A percentile compares a stretch with the other conserved stretches of the same genome.
Evolutionary conservation across 495 filamentous ascomycete species (phyloP).

Genomic region (Chaetomidium leptoderma): DNA sequence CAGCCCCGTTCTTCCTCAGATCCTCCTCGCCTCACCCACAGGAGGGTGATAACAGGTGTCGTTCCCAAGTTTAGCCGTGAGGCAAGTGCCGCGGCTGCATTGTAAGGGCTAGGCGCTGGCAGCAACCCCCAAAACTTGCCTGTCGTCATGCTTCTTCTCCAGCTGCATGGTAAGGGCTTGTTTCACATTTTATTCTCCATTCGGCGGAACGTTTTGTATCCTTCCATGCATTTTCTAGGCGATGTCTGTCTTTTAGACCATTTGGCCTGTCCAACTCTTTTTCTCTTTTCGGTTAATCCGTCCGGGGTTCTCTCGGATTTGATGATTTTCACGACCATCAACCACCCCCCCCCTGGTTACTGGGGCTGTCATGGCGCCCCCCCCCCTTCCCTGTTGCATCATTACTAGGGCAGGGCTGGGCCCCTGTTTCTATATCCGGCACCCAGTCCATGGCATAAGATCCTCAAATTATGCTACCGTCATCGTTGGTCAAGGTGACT

Average conservation of each 20-base stretch:
- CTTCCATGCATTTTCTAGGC: constrained; percentile 44
- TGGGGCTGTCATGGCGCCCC: constrained; percentile 35
- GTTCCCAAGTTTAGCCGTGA: constrained; percentile 18
- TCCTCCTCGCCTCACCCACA: constrained; percentile 10
- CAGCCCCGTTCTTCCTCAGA: constrained; percentile 11
- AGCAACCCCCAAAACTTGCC: constrained; percentile 34
- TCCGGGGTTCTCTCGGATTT: constrained; percentile 31
- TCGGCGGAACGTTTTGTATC: constrained; percentile 42
- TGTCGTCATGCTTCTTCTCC: constrained; percentile 45
- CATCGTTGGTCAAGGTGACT: constrained; percentile 45
- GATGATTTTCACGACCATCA: constrained; percentile 27
- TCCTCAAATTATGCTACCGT: constrained; percentile 54
- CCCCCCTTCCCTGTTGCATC: constrained; percentile 44
- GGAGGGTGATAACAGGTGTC: constrained; percentile 4
- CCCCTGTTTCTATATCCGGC: constrained; percentile 49
- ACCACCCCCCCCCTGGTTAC: constrained; percentile 25
- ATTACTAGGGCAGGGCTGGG: constrained; percentile 45
- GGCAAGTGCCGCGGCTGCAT: constrained; percentile 23
- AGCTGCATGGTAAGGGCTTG: constrained; percentile 44
- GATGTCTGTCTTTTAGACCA: constrained; percentile 33
- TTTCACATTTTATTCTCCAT: constrained; percentile 47
- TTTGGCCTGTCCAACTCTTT: constrained; percentile 27
- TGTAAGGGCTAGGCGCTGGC: constrained; percentile 12
- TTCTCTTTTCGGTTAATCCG: constrained; percentile 40
- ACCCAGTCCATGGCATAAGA: constrained; percentile 53